A percentile compares a stretch with the other conserved stretches of the same genome.
These are phyloP conservation scores for Bassia scoparia DNA, from an alignment of 148 eudicot genomes.

Conservation along the genomic window DNA sequence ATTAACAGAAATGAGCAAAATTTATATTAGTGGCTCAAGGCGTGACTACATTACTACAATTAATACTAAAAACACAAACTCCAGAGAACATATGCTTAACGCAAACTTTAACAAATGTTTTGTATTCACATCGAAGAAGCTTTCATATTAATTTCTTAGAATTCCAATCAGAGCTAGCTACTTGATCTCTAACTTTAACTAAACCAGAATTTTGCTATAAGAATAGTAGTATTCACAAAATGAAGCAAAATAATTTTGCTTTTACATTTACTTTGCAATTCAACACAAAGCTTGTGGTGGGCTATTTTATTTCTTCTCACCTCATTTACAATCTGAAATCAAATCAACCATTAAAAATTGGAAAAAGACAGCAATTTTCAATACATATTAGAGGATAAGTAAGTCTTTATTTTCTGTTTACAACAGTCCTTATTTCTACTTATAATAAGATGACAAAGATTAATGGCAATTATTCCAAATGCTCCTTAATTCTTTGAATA, in stretches of 20 bases:
- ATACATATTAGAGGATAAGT: neutral
- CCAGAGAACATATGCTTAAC: neutral
- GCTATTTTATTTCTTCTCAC: constrained; percentile 62
- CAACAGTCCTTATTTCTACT: neutral
- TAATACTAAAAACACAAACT: neutral
- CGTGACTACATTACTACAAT: neutral
- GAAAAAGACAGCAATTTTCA: neutral
- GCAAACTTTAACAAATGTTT: neutral
- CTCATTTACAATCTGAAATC: constrained; percentile 47
- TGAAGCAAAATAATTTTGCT: neutral
- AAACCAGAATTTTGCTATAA: neutral
- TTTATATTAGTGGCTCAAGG: no score
- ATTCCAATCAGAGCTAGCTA: neutral
- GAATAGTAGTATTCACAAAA: neutral
- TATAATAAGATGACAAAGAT: neutral
- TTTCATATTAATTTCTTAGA: neutral
- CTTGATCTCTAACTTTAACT: neutral
- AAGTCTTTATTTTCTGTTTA: no score
- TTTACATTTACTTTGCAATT: constrained; percentile 68
- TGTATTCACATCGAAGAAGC: neutral
- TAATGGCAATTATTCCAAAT: constrained; percentile 39
- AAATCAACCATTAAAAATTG: neutral
- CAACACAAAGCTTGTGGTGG: constrained; percentile 61
- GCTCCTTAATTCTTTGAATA: constrained; percentile 67
- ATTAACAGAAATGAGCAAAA: no score